These are phyloP conservation scores for Gonapodya prolifera DNA, from an alignment of 192 early-diverging fungal species.

Conservation along the genomic window DNA sequence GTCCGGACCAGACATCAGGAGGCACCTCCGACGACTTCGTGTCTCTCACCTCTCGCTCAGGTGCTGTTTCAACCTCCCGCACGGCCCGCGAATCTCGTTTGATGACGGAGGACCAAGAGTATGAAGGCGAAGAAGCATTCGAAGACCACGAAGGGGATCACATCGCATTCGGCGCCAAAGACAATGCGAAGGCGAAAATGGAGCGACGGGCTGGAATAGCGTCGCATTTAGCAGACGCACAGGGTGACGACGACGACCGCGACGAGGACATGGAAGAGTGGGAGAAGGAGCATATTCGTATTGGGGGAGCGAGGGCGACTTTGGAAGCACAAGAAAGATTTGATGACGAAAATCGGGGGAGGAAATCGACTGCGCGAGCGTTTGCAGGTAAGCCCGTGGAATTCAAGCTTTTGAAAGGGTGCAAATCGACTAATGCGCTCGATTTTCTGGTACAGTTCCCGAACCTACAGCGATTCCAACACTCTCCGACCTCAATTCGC, in stretches of 20 bases:
- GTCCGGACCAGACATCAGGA: too few species aligned
- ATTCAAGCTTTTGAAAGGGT: too few species aligned
- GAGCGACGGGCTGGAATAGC: slow-evolving; percentile 12
- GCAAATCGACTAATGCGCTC: too few species aligned
- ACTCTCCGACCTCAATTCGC: not conserved
- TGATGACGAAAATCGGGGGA: too few species aligned
- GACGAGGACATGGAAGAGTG: not conserved
- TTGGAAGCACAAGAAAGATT: too few species aligned
- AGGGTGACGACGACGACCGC: not conserved
- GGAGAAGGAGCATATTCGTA: not conserved
- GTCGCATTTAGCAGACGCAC: not conserved
- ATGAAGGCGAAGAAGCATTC: slow-evolving; percentile 12
- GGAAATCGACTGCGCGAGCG: too few species aligned
- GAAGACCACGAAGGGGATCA: slow-evolving; percentile 13
- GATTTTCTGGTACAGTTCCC: not conserved
- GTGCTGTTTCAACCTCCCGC: too few species aligned
- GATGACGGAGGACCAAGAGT: slow-evolving; percentile 15
- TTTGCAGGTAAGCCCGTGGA: too few species aligned
- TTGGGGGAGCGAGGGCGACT: too few species aligned
- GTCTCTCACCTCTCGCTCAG: too few species aligned
- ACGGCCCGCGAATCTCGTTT: slow-evolving; percentile 13
- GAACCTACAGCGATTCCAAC: not conserved
- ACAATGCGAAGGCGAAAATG: not conserved
- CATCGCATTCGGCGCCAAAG: slow-evolving; percentile 13
- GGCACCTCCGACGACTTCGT: too few species aligned